A percentile compares a stretch with the other conserved stretches of the same genome.
These are phyloP conservation scores for Conticribra guillardii DNA, from an alignment of 108 stramenopile genomes.

Conservation along the genomic window DNA sequence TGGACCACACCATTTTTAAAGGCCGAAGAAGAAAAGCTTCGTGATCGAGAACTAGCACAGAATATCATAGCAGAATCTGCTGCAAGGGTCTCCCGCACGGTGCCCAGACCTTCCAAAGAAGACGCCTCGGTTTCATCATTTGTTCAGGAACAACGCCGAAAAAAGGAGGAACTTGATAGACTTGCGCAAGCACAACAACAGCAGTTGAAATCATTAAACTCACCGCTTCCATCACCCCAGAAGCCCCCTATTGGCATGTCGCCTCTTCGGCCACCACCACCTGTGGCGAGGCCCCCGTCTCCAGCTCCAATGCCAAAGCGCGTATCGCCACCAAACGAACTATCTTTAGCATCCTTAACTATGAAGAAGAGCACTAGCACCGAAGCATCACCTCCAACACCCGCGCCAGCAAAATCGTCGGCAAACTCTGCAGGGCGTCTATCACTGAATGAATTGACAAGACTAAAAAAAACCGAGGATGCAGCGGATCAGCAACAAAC, in stretches of 20 bases:
- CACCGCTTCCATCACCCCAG: conserved; percentile 36
- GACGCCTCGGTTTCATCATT: conserved; percentile 47
- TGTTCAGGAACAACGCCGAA: conserved; percentile 45
- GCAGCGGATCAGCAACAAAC: conserved; percentile 1
- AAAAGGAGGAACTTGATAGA: conserved; percentile 48
- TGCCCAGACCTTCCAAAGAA: conserved; percentile 31
- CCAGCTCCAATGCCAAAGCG: conserved; percentile 10
- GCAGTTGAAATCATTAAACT: conserved; percentile 45
- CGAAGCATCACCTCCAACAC: neutral
- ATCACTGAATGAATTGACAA: conserved; percentile 11
- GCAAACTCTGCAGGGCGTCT: neutral
- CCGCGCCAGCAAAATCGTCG: conserved; percentile 7
- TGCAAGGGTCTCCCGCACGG: conserved; percentile 42
- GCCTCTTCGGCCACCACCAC: conserved; percentile 15
- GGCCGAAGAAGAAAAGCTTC: conserved; percentile 40
- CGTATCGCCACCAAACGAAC: neutral
- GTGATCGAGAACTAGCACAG: conserved; percentile 37
- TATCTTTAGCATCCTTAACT: conserved; percentile 15
- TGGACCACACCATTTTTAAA: neutral
- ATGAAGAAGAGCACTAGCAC: conserved; percentile 16
- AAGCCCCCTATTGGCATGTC: conserved; percentile 15
- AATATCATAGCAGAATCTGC: conserved; percentile 45
- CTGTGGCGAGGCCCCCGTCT: conserved; percentile 3
- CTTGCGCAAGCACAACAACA: conserved; percentile 31
- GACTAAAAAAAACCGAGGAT: conserved; percentile 12